Evolutionary conservation across 1,139 yeast species (phyloP), one percentile per base, ranked within the genome.

Genomic region (Protomyces gravidus): DNA sequence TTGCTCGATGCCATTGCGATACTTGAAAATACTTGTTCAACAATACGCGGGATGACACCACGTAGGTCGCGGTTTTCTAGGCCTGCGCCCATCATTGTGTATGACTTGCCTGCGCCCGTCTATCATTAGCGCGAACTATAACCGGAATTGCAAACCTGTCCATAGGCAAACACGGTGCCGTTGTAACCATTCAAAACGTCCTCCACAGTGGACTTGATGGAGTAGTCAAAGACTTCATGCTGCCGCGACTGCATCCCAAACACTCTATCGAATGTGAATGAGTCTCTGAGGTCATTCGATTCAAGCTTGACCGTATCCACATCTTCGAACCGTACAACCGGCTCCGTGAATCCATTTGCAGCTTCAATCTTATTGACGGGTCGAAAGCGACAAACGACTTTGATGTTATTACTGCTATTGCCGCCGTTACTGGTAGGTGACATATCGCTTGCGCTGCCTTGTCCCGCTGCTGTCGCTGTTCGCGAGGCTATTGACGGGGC

Each of bases 41-140:
- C 79, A 15, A 88, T 82, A 45, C 95, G 75, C 0, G 95, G 95
- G 17, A 86, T 83, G 27, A 86, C 77, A 2, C 96, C 96, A 19
- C 76, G 69, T 9, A 64, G 52, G 1, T 67, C 68, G 21, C 73
- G 72, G 50, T 76, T 77, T 27, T 74, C 76, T n/a, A 77, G 67
- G 21, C 76, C 73, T 1, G 75, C 68, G 0, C 96, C 96, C 69
- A 86, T 80, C 95, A 89, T 86, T 1, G 96, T 86, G 68, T 82
- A 83, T 0, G 95, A 82, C 69, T 89, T 89, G 2, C 96, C 96
- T 0, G 94, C 80, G 0, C 95, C 94, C 0, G 95, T 85, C 69
- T 53, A 23, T 11, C 21, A 9, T 36, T n/a, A n/a, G n/a, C 19
- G 13, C 25, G 17, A 19, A 42, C 21, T 15, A 9, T 25, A 6